phyloP scores from a whole-genome alignment of 164 flowering plant species.

The Tinospora cordifolia region DNA sequence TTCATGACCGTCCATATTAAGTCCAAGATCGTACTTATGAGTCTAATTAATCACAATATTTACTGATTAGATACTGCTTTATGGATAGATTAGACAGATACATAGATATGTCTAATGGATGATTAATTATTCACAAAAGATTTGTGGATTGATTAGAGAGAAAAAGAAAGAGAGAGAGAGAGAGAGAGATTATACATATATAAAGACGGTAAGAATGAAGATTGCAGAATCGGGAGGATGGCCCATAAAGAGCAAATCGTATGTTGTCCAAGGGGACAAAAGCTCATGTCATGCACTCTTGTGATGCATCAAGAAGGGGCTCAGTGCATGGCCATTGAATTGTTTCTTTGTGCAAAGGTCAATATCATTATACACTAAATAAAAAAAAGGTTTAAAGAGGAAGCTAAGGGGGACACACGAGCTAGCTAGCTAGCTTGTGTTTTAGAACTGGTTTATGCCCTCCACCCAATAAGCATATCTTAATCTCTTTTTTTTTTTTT shows the following conservation, averaged over 20 bases:
- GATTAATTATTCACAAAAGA: neutral
- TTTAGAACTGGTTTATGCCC: too few species aligned
- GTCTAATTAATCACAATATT: too few species aligned
- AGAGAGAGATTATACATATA: too few species aligned
- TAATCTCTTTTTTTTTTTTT: too few species aligned
- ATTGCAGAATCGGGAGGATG: constrained; percentile 3
- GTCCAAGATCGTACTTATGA: too few species aligned
- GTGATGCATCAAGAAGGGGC: neutral
- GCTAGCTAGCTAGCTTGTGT: too few species aligned
- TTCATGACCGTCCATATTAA: too few species aligned
- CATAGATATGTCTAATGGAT: constrained; percentile 8
- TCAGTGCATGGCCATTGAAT: constrained; percentile 14
- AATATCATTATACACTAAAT: constrained; percentile 6
- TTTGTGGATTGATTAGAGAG: constrained; percentile 5
- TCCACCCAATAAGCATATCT: too few species aligned
- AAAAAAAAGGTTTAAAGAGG: too few species aligned
- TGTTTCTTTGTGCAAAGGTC: constrained; percentile 13
- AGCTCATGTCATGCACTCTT: constrained; percentile 8
- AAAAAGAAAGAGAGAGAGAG: too few species aligned
- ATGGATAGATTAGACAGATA: too few species aligned
- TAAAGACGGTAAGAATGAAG: constrained; percentile 6
- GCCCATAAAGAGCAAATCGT: constrained; percentile 2
- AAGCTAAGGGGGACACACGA: neutral
- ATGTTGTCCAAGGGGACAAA: constrained; percentile 9
- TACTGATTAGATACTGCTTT: too few species aligned